Evolutionary conservation across 495 filamentous ascomycete genomes (phyloP).

Genomic region (Penicillium waksmanii): DNA sequence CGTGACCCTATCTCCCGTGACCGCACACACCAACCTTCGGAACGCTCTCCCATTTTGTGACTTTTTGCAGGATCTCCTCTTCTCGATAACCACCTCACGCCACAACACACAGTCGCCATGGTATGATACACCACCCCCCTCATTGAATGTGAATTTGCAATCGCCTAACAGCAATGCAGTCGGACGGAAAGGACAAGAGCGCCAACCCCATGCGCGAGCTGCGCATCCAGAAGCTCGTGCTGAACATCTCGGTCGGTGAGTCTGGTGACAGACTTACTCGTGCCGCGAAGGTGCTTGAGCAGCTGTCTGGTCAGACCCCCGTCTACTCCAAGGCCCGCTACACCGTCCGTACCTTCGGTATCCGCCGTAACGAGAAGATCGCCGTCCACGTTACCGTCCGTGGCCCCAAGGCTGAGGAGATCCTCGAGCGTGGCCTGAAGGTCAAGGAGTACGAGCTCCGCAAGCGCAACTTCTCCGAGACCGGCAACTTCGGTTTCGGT

Average conservation of each 20-base stretch:
- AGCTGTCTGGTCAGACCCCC: constrained; percentile 98
- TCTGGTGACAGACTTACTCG: constrained; percentile 99
- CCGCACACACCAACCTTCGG: constrained; percentile 39
- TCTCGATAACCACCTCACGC: constrained; percentile 53
- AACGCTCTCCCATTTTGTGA: constrained; percentile 39
- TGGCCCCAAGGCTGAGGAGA: constrained; percentile 99
- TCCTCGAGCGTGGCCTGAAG: constrained; percentile 99
- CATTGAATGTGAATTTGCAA: constrained; percentile 5
- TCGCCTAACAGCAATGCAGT: constrained; percentile 44
- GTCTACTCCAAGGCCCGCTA: constrained; percentile 99
- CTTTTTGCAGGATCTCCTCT: constrained; percentile 38
- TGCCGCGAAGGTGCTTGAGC: constrained; percentile 99
- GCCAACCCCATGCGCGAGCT: constrained; percentile 99
- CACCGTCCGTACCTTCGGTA: constrained; percentile 99
- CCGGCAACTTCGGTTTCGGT: constrained; percentile 99
- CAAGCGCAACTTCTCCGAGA: constrained; percentile 99
- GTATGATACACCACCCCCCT: constrained; percentile 39
- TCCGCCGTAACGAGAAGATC: constrained; percentile 99
- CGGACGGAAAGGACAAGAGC: constrained; percentile 75
- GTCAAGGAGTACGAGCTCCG: constrained; percentile 99
- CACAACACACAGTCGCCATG: constrained; percentile 50
- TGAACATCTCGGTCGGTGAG: constrained; percentile 99
- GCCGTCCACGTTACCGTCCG: constrained; percentile 99
- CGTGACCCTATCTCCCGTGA: constrained; percentile 24
- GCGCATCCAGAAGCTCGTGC: constrained; percentile 99